phyloP scores from a whole-genome alignment of 768 basidiomycete genomes.

The Auricularia sp. region DNA sequence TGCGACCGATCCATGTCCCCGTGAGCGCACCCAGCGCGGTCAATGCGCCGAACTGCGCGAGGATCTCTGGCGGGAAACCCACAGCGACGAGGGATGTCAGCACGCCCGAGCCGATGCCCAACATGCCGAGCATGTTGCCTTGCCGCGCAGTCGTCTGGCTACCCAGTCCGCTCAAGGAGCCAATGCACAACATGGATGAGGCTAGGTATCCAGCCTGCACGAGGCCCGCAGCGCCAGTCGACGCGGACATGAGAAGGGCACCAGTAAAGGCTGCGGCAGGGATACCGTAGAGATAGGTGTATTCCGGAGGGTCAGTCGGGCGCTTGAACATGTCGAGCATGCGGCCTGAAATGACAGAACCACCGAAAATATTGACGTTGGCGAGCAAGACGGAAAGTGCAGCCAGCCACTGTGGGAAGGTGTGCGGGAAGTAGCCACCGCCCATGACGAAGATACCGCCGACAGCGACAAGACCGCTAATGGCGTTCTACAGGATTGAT shows the following conservation, averaged over 20 bases:
- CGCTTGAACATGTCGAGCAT: constrained; percentile 94
- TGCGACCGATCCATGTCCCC: constrained; percentile 66
- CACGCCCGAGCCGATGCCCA: constrained; percentile 76
- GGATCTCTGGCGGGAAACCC: constrained; percentile 64
- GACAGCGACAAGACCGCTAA: constrained; percentile 57
- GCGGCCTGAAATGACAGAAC: constrained; percentile 81
- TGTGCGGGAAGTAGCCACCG: constrained; percentile 73
- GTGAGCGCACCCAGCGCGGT: constrained; percentile 62
- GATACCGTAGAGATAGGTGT: constrained; percentile 71
- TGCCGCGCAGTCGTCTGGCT: constrained; percentile 77
- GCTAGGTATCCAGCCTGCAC: constrained; percentile 84
- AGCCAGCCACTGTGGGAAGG: constrained; percentile 69
- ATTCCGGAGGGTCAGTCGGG: constrained; percentile 79
- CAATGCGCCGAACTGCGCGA: constrained; percentile 70
- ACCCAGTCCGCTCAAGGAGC: constrained; percentile 66
- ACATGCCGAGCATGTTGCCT: constrained; percentile 81
- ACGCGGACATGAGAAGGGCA: constrained; percentile 72
- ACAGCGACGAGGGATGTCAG: constrained; percentile 74
- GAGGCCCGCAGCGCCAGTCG: constrained; percentile 75
- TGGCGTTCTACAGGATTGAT: background rate
- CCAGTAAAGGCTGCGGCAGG: constrained; percentile 77
- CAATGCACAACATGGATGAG: constrained; percentile 79
- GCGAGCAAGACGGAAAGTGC: constrained; percentile 80
- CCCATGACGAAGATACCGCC: constrained; percentile 90
- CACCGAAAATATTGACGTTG: constrained; percentile 80